phyloP scores from a whole-genome alignment of 2,329 filamentous ascomycete genomes.

The Capronia epimyces region DNA sequence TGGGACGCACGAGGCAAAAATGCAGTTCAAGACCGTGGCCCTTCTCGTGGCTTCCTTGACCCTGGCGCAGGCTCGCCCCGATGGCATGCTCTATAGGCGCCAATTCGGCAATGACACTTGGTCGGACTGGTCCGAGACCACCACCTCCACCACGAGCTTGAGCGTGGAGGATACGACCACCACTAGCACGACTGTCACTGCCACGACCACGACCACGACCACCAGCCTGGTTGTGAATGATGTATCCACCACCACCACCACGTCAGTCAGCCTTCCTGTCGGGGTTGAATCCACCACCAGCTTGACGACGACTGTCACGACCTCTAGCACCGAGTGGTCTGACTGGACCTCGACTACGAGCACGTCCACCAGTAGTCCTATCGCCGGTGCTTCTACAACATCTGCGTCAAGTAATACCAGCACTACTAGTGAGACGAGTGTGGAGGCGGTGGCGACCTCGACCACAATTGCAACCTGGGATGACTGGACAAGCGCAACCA shows the following conservation, averaged over 20 bases:
- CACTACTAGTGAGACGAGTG: too few species aligned
- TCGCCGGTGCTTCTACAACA: background rate
- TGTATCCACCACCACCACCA: constrained; percentile 3
- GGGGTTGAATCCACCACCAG: background rate
- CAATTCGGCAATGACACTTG: constrained; percentile 12
- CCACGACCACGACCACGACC: constrained; percentile 4
- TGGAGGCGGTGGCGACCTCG: background rate
- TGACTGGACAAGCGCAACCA: constrained; percentile 3
- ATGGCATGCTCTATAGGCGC: constrained; percentile 11
- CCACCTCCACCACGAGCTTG: constrained; percentile 3
- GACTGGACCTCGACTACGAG: constrained; percentile 5
- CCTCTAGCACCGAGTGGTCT: constrained; percentile 1
- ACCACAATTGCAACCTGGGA: constrained; percentile 4
- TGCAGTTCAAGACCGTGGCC: constrained; percentile 19
- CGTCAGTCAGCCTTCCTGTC: constrained; percentile 1
- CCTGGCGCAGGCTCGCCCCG: constrained; percentile 20
- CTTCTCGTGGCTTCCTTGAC: constrained; percentile 19
- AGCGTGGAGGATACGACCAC: background rate
- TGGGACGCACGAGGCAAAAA: constrained; percentile 2
- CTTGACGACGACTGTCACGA: constrained; percentile 1
- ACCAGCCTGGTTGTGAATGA: background rate
- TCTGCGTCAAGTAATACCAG: background rate
- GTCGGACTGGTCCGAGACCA: constrained; percentile 7
- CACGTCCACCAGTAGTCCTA: background rate
- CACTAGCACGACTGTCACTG: background rate